Conservation (phyloP, 257 asterid genomes). For the Solanum lignicaule region DNA sequence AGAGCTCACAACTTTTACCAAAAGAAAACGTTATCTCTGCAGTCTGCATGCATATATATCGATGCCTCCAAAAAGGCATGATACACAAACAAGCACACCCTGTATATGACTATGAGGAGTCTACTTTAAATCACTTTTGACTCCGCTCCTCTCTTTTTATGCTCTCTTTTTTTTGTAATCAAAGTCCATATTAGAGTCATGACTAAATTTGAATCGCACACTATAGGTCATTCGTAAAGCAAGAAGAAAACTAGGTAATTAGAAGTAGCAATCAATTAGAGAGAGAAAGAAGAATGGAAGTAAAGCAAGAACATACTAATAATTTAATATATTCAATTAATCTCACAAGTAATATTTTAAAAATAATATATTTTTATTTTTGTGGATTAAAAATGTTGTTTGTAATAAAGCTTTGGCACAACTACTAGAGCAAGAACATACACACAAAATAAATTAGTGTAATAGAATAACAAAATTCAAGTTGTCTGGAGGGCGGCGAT, state of each 20-base stretch:
- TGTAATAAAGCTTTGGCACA: background rate
- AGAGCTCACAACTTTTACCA: background rate
- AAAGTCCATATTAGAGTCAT: rapidly evolving
- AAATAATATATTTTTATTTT: too few species aligned
- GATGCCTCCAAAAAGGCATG: background rate
- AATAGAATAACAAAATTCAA: background rate
- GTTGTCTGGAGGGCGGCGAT: background rate
- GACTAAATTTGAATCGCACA: rapidly evolving
- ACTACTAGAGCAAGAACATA: background rate
- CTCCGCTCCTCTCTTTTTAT: background rate
- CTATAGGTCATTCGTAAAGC: background rate
- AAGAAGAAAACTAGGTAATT: background rate
- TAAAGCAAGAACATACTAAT: background rate
- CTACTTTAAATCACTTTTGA: background rate
- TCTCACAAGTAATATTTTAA: background rate
- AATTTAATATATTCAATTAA: too few species aligned
- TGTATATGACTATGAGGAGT: background rate
- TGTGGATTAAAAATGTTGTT: background rate
- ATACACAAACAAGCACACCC: background rate
- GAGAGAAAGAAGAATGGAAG: background rate
- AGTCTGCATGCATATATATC: background rate
- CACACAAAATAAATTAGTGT: background rate
- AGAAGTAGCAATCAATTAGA: background rate
- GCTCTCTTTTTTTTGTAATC: background rate
- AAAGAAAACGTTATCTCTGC: background rate